Base-by-base conservation (phyloP, 345 rosid species). In the Odontarrhena argentea region DNA sequence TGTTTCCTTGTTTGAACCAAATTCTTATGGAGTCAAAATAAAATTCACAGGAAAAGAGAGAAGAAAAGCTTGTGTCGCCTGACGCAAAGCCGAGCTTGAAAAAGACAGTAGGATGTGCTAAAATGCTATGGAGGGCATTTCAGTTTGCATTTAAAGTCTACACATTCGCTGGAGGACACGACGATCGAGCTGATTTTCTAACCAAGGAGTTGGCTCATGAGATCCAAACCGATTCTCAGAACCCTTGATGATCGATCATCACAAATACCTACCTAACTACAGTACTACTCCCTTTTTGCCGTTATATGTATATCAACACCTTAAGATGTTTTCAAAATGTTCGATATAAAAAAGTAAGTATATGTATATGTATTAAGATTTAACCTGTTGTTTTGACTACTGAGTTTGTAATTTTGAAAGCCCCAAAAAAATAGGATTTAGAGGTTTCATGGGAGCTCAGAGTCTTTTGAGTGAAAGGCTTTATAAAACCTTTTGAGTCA, bases 131-230 rank as follows among this genome's bases (percentile, higher is more conserved):
- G 98, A 85, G 89, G 67, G 90, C 89, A 24, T 90, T 90, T 61
- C 98, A 93, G 45, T 85, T 93, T 59, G 97, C 95, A 41, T 90
- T 82, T 60, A 77, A 87, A 63, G 92, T 91, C 11, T 90, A 90
- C 64, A 79, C 80, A 10, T 93, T 93, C 49, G 94, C 97, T 0
- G 97, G 97, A 5, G 97, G 97, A 49, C 93, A 84, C 0, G 98
- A 93, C 14, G 92, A 90, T 22, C 86, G 89, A 1, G 97, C 96
- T 0, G 97, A 90, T 66, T 80, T 37, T 48, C 76, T 93, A 61
- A 90, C 88, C 9, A 83, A 68, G 76, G 97, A 86, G 77, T 57
- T 90, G 69, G 97, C 98, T 76, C 84, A 76, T 14, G 94, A 85
- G 79, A 93, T 90, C 46, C 83, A 90, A 74, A 82, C 80, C 26